Base-by-base conservation (phyloP, 169 alveolate species). In the Plasmodium fragile region DNA sequence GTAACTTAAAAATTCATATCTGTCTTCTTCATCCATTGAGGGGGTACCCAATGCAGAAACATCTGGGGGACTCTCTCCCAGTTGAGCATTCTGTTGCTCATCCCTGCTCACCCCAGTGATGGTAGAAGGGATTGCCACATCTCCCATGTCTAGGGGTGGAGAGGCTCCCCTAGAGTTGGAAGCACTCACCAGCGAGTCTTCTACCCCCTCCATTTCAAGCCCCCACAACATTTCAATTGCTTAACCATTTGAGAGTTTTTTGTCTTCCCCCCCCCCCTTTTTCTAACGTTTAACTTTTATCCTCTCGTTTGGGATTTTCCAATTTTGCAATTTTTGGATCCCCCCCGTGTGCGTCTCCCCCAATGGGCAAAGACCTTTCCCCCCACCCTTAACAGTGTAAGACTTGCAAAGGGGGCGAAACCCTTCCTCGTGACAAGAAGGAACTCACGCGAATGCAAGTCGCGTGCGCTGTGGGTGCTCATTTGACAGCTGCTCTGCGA, bases 1-100 rank as follows among this genome's bases (percentile, higher is more conserved):
- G 52, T 84, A 84, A 4, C 78, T 70, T 52, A 82, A 32, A 69
- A 82, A 65, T 16, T 69, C 92, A 8, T 39, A 39, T 6, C 22
- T 18, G 5, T 81, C 77, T 53, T 81, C 52, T 55, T 81, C 90
- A 3, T 32, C 70, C 70, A 81, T 16, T 49, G 59, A 11, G 25
- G 59, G 59, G 59, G 59, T 49, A 7, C 2, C 22, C 59, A 16
- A 16, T 1, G 7, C 2, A 2, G 59, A 22, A 11, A 3, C 25
- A 10, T 16, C 2, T 16, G 1, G 59, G 59, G 53, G 16, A 10
- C 16, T 10, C 53, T 43, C 53, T 43, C 53, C n/a, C 53, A 6
- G 53, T 43, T 43, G 53, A n/a, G 2, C 3, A 43, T 43, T 43
- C 16, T 43, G 16, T n/a, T 43, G 1, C 53, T 43, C 53, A 43